Evolutionary conservation across 495 filamentous ascomycete genomes (phyloP).

Genomic region (Opeltia flavorubescens): DNA sequence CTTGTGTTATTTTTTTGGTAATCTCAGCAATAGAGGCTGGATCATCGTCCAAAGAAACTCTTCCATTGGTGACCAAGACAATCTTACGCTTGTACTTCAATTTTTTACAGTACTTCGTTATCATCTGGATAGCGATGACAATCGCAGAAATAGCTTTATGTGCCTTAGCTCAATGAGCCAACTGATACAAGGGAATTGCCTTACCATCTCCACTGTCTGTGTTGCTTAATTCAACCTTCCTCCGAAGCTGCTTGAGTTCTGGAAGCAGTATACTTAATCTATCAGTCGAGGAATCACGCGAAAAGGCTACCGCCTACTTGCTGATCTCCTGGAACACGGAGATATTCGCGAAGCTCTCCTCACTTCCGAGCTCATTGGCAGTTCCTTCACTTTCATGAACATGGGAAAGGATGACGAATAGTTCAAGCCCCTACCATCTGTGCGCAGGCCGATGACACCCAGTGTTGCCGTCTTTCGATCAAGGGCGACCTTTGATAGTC

Average conservation of each 20-base stretch:
- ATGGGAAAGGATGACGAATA: conserved; percentile 2
- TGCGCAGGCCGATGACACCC: conserved; percentile 71
- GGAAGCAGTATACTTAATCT: conserved; percentile 49
- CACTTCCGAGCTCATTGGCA: conserved; percentile 45
- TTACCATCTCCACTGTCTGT: conserved; percentile 64
- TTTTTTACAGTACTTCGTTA: conserved; percentile 64
- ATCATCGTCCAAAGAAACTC: conserved; percentile 49
- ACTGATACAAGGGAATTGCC: conserved; percentile 4
- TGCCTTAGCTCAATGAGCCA: background rate
- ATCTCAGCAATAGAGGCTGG: conserved; percentile 49
- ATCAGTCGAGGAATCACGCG: conserved; percentile 1
- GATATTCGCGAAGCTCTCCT: conserved; percentile 63
- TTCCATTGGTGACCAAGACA: conserved; percentile 70
- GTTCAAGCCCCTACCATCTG: conserved; percentile 40
- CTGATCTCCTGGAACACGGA: conserved; percentile 56
- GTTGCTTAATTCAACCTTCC: conserved; percentile 45
- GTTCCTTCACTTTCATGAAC: conserved; percentile 33
- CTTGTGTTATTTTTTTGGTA: conserved; percentile 50
- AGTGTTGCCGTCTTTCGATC: conserved; percentile 68
- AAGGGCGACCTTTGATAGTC: conserved; percentile 47
- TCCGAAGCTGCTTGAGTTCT: conserved; percentile 48
- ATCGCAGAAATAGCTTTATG: conserved; percentile 64
- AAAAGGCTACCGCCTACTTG: conserved; percentile 31
- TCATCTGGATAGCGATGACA: conserved; percentile 76
- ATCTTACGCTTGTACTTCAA: conserved; percentile 81